phyloP scores from a whole-genome alignment of 495 filamentous ascomycete species.

The Hypoxylon lienhwacheense region DNA sequence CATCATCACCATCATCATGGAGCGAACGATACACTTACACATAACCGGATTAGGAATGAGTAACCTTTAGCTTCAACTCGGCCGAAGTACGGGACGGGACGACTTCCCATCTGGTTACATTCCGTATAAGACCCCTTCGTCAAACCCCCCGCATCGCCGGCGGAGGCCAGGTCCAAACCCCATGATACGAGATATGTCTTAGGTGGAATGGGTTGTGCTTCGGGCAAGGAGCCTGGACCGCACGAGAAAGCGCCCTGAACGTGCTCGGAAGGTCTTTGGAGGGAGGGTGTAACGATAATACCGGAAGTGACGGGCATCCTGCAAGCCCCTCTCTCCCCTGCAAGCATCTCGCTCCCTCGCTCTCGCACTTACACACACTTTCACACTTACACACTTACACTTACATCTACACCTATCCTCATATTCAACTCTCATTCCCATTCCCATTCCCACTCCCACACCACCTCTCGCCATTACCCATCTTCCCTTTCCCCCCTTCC shows the following conservation, averaged over 20 bases:
- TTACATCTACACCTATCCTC: too few relatives aligned
- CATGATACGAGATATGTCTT: constrained; percentile 28
- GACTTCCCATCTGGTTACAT: constrained; percentile 2
- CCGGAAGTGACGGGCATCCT: constrained; percentile 35
- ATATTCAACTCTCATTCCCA: too few relatives aligned
- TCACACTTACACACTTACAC: too few relatives aligned
- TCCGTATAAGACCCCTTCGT: constrained; percentile 9
- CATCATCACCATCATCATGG: too few relatives aligned
- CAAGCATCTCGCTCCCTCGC: constrained; percentile 5
- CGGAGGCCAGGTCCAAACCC: constrained; percentile 16
- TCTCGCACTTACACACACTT: too few relatives aligned
- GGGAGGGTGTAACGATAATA: constrained; percentile 31
- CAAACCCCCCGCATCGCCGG: constrained; percentile 27
- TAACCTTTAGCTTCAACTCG: constrained; percentile 26
- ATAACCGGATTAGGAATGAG: constrained; percentile 35
- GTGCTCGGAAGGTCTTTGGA: constrained; percentile 16
- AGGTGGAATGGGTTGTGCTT: constrained; percentile 17
- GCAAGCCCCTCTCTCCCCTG: constrained; percentile 32
- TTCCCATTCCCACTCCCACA: too few relatives aligned
- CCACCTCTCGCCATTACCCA: constrained; percentile 16
- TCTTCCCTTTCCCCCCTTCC: too few relatives aligned
- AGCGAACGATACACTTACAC: constrained; percentile 4
- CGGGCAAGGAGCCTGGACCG: constrained; percentile 22
- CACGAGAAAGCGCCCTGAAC: constrained; percentile 19
- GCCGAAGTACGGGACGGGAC: constrained; percentile 15